Percentiles rank a stretch among this genome's conserved stretches.
Conservation (phyloP, 768 basidiomycete species). For the Lactarius evosmus region DNA sequence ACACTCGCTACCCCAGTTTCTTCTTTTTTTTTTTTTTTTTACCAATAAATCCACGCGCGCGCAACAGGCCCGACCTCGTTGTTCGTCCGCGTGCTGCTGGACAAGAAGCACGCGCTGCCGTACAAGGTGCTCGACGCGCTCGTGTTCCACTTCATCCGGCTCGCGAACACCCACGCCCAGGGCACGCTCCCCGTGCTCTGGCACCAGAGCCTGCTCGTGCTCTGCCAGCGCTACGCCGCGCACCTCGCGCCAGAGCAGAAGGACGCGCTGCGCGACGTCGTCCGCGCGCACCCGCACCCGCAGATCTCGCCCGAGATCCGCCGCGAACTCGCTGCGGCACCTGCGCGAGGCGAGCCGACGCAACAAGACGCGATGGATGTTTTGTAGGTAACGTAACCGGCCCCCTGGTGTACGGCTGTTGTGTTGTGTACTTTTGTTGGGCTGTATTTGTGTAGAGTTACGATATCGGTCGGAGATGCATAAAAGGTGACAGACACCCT, state of each 20-base stretch:
- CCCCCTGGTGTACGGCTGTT: not conserved
- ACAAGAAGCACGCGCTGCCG: conserved; percentile 97
- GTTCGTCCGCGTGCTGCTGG: conserved; percentile 93
- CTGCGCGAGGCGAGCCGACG: conserved; percentile 77
- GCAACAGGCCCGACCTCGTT: conserved; percentile 80
- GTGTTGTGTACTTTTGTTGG: not conserved
- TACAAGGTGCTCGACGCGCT: conserved; percentile 97
- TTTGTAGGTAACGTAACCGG: conserved; percentile 4
- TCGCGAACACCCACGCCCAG: conserved; percentile 86
- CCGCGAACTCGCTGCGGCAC: conserved; percentile 83
- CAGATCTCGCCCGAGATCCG: conserved; percentile 89
- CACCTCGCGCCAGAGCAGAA: conserved; percentile 97
- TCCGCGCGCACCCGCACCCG: conserved; percentile 79
- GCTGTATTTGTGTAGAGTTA: not conserved
- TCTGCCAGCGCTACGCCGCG: conserved; percentile 89
- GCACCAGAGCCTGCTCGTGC: conserved; percentile 95
- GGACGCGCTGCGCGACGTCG: conserved; percentile 91
- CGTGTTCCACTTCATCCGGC: conserved; percentile 96
- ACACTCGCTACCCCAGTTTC: no score
- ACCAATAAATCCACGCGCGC: not conserved
- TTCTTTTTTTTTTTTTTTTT: not conserved
- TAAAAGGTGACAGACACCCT: not conserved
- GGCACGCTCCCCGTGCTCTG: conserved; percentile 93
- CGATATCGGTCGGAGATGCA: not conserved
- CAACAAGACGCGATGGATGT: conserved; percentile 53